These are phyloP conservation scores for Pseudonitzschia pungens DNA, from an alignment of 108 stramenopile species.

Conservation along the genomic window DNA sequence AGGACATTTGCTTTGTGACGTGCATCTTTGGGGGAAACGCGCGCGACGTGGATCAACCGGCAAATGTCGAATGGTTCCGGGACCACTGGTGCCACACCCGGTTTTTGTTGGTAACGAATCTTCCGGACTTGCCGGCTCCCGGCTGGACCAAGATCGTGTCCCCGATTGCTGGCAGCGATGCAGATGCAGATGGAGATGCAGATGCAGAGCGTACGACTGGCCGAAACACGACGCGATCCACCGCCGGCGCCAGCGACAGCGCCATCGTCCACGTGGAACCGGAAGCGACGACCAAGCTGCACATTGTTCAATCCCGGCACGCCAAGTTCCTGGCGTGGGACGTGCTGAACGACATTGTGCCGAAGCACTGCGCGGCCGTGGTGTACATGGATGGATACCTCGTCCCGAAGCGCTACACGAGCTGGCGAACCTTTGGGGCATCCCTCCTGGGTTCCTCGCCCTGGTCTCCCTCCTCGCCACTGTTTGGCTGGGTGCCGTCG, in stretches of 20 bases:
- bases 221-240: neutral
- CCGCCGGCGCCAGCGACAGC: neutral
- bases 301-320: slow-evolving; percentile 3
- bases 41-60: slow-evolving; percentile 4
- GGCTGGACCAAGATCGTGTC: slow-evolving; percentile 15
- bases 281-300: neutral
- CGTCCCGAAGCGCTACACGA: neutral
- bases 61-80: slow-evolving; percentile 10
- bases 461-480: slow-evolving; percentile 2
- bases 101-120: slow-evolving; percentile 16
- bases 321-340: slow-evolving; percentile 18
- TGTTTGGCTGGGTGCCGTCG: neutral
- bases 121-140: slow-evolving; percentile 10
- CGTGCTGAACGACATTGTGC: neutral
- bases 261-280: neutral
- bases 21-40: slow-evolving; percentile 13
- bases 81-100: slow-evolving; percentile 15
- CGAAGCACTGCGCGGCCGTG: slow-evolving; percentile 13
- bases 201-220: no score
- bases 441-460: neutral
- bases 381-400: slow-evolving; percentile 21
- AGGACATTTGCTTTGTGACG: slow-evolving; percentile 16
- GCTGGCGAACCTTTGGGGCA: neutral
- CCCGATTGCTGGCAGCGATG: neutral
- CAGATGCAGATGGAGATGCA: no score